Percentiles rank a stretch among this genome's conserved stretches.
Conservation (phyloP, 208 protist species). For the Lotmaria passim region DNA sequence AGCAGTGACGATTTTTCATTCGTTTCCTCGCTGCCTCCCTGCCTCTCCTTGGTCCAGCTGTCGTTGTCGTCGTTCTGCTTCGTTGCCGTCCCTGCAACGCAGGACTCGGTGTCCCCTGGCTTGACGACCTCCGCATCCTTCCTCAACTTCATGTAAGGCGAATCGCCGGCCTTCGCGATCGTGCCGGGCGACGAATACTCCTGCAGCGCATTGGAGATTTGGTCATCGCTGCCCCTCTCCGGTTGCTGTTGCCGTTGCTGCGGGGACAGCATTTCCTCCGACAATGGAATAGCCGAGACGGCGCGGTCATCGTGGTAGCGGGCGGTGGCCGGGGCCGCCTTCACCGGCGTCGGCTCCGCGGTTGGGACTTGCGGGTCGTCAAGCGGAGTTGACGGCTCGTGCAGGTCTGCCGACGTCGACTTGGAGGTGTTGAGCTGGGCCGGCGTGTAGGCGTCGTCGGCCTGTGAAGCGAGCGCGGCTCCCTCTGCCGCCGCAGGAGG, state of each 20-base stretch:
- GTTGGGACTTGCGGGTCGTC: constrained; percentile 42
- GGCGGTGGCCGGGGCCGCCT: constrained; percentile 31
- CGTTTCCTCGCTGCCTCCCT: neutral
- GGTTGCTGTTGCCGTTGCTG: too few species aligned
- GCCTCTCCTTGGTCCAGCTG: neutral
- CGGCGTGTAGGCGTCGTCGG: constrained; percentile 11
- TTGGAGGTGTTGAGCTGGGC: constrained; percentile 1
- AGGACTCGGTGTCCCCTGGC: neutral
- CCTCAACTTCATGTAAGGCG: too few species aligned
- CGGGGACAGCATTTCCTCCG: constrained; percentile 11
- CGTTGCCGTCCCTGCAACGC: neutral
- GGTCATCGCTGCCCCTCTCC: constrained; percentile 3
- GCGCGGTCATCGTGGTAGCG: constrained; percentile 32
- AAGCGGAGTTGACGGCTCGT: constrained; percentile 20
- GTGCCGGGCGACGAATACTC: constrained; percentile 3
- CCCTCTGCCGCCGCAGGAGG: neutral
- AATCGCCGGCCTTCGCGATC: neutral
- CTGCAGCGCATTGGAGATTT: neutral
- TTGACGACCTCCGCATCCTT: neutral
- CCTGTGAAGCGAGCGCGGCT: neutral
- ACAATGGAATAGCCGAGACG: neutral
- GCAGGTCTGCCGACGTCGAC: constrained; percentile 8
- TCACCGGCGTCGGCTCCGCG: constrained; percentile 49
- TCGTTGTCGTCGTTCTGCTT: constrained; percentile 9
- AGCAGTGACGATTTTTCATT: constrained; percentile 1